Base-by-base conservation (phyloP, 768 basidiomycete genomes). In the Podaxis mareebaensis region DNA sequence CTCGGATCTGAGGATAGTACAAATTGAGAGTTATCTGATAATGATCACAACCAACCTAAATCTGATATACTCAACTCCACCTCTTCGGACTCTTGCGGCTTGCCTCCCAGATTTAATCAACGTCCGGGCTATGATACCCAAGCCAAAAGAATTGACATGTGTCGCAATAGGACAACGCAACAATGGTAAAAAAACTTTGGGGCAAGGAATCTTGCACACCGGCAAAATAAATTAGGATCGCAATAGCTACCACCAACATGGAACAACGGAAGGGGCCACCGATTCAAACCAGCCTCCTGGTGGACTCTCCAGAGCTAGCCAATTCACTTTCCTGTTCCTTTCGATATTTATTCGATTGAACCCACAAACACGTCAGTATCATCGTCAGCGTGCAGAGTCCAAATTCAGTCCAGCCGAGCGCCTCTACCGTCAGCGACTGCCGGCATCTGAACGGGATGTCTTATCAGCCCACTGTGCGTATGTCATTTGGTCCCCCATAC, bases 391-490 rank as follows among this genome's bases (percentile, higher is more conserved):
- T 59, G 68, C 87, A 88, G 20, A 93, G 72, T 6, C 80, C 82
- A 65, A 91, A 87, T 66, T 91, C 89, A 55, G 87, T 84, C 91
- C 91, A 92, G 4, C 89, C 90, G 15, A 92, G 71, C 0, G 87
- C 87, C 73, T 90, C 88, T 6, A 91, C 86, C 4, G 90, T 90
- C 65, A 92, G 75, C 2, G 84, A 84, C 71, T 91, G 86, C 66
- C 88, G 81, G 74, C 92, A 93, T 67, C 85, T 89, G 65, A 60
- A 40, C 62, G 28, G 30, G 53, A 51, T 42, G 51, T 39, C 44
- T 53, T 58, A 64, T 63, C 26, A 61, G 64, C 12, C 7, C 61
- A 64, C 67, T 67, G 62, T 68, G 58, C 67, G 64, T 48, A 66
- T 52, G 38, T 69, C 64, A 49, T 8, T 60, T 61, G 61, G 64